phyloP scores from a whole-genome alignment of 1,284 basidiomycete genomes.

The Inonotus obliquus region DNA sequence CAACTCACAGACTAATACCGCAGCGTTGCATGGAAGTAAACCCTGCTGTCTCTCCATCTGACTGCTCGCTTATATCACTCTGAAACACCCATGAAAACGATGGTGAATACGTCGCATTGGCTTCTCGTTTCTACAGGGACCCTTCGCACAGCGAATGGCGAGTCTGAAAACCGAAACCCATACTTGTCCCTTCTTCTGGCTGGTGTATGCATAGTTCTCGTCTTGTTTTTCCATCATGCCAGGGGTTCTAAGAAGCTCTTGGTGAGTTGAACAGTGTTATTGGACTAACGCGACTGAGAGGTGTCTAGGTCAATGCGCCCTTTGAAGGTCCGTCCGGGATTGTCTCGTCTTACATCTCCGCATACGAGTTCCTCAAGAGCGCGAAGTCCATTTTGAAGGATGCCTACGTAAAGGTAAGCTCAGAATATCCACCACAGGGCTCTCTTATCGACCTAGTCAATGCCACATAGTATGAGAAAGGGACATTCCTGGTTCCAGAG shows the following conservation, averaged over 20 bases:
- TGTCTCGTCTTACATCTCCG: slow-evolving; percentile 7
- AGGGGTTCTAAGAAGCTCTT: neutral
- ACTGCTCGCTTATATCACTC: too few relatives aligned
- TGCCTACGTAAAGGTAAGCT: slow-evolving; percentile 5
- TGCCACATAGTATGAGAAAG: slow-evolving; percentile 19
- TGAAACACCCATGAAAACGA: too few relatives aligned
- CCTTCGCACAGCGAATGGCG: neutral
- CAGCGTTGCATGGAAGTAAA: too few relatives aligned
- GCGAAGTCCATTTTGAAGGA: slow-evolving; percentile 3
- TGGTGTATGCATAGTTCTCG: neutral
- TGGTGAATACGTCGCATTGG: too few relatives aligned
- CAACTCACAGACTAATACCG: too few relatives aligned
- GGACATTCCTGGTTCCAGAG: slow-evolving; percentile 26
- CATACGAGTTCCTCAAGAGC: slow-evolving; percentile 9
- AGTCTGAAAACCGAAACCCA: neutral
- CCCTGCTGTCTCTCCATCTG: too few relatives aligned
- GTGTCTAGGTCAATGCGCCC: slow-evolving; percentile 4
- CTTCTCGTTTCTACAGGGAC: too few relatives aligned
- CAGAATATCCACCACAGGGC: neutral
- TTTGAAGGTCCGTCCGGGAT: neutral
- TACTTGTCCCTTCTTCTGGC: neutral
- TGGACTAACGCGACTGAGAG: neutral
- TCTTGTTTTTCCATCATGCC: neutral
- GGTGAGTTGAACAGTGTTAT: neutral
- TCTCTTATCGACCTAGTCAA: neutral